A percentile compares a stretch with the other conserved stretches of the same genome.
Conservation (phyloP, 768 basidiomycete genomes). For the Trametes cinnabarina region DNA sequence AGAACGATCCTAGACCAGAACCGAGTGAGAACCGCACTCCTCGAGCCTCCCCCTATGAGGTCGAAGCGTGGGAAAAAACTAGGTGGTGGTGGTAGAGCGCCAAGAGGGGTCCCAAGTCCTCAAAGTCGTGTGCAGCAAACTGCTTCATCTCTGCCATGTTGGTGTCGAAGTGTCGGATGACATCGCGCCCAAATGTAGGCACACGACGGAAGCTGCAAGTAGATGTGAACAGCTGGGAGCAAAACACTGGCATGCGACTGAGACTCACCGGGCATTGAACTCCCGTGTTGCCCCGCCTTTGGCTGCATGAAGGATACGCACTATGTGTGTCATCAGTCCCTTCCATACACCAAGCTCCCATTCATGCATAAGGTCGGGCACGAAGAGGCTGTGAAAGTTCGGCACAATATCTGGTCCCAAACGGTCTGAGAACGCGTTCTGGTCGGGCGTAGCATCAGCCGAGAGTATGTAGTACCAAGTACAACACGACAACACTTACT, state of each 20-base stretch:
- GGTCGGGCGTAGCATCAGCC: neutral
- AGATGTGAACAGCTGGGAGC: neutral
- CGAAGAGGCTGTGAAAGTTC: constrained; percentile 19
- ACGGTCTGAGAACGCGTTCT: constrained; percentile 36
- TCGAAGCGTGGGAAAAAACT: no score
- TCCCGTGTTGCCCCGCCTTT: neutral
- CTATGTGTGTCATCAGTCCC: constrained; percentile 35
- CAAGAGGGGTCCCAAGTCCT: no score
- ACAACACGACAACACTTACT: neutral
- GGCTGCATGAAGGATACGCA: constrained; percentile 30
- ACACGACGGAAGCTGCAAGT: constrained; percentile 22
- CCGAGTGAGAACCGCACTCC: no score
- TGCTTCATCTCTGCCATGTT: constrained; percentile 26
- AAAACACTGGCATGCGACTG: neutral
- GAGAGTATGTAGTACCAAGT: neutral
- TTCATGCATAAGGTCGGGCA: constrained; percentile 41
- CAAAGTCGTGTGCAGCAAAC: constrained; percentile 28
- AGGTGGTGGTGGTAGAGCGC: no score
- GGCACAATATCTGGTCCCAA: constrained; percentile 26
- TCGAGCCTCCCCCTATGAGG: no score
- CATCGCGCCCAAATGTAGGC: constrained; percentile 27
- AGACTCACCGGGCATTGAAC: constrained; percentile 18
- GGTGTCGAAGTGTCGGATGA: constrained; percentile 23
- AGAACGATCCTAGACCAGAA: no score
- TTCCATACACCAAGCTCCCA: constrained; percentile 43